Conservation (phyloP, 1,284 basidiomycete species). For the Ceratobasidium sp. region DNA sequence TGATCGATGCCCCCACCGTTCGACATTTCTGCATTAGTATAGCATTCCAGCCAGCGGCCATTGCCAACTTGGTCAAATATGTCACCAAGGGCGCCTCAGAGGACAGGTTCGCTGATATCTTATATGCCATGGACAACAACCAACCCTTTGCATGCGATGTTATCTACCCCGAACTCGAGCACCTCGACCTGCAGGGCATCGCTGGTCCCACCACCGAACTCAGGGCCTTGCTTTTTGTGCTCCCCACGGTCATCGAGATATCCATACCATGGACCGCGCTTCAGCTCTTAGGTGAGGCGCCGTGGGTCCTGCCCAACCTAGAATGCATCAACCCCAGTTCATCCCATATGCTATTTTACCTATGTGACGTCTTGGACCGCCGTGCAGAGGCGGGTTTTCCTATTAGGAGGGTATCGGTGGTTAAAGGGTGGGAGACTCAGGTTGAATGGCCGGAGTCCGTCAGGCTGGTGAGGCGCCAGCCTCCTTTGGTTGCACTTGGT, state of each 20-base stretch:
- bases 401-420: neutral
- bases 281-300: neutral
- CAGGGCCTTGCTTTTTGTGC: neutral
- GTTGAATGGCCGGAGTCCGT: neutral
- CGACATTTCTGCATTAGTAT: neutral
- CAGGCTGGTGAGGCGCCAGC: neutral
- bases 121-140: neutral
- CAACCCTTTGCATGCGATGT: neutral
- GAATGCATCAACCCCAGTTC: no score
- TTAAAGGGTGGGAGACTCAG: no score
- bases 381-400: neutral
- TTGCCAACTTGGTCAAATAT: neutral
- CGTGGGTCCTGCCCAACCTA: neutral
- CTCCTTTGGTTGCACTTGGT: no score
- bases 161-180: neutral
- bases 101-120: neutral
- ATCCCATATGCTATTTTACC: neutral
- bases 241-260: neutral
- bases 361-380: neutral
- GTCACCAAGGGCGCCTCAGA: neutral
- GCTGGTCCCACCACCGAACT: neutral
- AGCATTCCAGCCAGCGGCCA: neutral
- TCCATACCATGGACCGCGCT: neutral
- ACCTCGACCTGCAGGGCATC: neutral
- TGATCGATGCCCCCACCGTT: slow-evolving; percentile 14